Conservation (phyloP, 2,329 filamentous ascomycete genomes). For the Atkinsonella texensis region DNA sequence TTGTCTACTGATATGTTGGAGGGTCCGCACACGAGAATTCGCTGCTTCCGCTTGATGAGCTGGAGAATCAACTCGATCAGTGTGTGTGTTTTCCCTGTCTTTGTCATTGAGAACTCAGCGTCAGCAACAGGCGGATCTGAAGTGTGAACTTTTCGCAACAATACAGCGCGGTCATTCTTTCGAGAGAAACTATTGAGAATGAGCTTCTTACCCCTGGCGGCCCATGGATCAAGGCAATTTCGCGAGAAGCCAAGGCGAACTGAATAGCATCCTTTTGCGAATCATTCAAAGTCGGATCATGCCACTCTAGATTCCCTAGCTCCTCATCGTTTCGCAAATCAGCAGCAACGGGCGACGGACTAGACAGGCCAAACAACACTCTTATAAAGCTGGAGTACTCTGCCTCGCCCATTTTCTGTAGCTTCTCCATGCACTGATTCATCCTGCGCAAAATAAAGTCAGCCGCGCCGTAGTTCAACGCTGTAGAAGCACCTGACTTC, state of each 20-base stretch:
- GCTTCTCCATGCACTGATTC: slow-evolving; percentile 48
- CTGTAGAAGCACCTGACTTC: not conserved
- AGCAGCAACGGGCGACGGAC: slow-evolving; percentile 34
- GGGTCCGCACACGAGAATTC: slow-evolving; percentile 86
- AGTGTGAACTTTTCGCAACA: no score
- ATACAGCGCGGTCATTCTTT: no score
- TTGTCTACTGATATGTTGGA: slow-evolving; percentile 98
- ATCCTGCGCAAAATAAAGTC: slow-evolving; percentile 31
- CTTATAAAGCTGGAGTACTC: slow-evolving; percentile 49
- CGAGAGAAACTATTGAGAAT: no score
- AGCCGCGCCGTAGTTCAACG: not conserved
- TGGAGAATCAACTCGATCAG: slow-evolving; percentile 94
- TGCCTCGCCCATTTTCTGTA: slow-evolving; percentile 44
- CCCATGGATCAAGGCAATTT: slow-evolving; percentile 85
- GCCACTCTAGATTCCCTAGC: slow-evolving; percentile 40
- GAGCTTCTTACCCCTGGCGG: slow-evolving; percentile 56
- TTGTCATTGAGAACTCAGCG: slow-evolving; percentile 2
- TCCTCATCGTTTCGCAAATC: slow-evolving; percentile 31
- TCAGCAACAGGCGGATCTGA: no score
- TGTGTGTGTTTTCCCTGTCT: slow-evolving; percentile 94
- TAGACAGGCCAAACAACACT: slow-evolving; percentile 49
- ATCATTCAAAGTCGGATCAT: slow-evolving; percentile 50
- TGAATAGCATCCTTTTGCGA: slow-evolving; percentile 57
- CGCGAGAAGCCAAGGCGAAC: slow-evolving; percentile 73
- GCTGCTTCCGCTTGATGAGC: slow-evolving; percentile 57